Evolutionary conservation across 176 grass and related monocot species (phyloP).

Genomic region (Ensete ventricosum): DNA sequence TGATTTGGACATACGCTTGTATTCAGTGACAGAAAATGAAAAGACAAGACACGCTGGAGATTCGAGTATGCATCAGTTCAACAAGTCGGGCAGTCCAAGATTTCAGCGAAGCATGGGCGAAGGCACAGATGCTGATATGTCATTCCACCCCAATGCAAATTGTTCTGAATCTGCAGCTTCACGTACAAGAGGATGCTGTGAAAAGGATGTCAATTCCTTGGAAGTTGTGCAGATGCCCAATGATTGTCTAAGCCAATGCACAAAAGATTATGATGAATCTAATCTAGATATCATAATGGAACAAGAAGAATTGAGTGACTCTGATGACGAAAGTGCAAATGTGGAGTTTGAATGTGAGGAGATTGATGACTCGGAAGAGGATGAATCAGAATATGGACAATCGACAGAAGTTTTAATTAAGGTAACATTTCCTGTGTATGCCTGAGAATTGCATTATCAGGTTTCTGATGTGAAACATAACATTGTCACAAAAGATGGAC

Average conservation of each 20-base stretch:
- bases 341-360: slow-evolving; percentile 51
- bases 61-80: slow-evolving; percentile 7
- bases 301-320: slow-evolving; percentile 93
- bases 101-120: slow-evolving; percentile 3
- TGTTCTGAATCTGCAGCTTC: slow-evolving; percentile 8
- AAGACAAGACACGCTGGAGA: slow-evolving; percentile 8
- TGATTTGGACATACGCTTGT: slow-evolving; percentile 70
- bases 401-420: background rate
- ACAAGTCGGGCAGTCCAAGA: slow-evolving; percentile 5
- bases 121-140: slow-evolving; percentile 20
- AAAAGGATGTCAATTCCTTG: slow-evolving; percentile 22
- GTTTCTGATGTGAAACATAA: background rate
- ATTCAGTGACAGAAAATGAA: slow-evolving; percentile 31
- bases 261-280: slow-evolving; percentile 49
- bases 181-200: slow-evolving; percentile 20
- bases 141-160: slow-evolving; percentile 9
- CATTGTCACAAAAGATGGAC: no score
- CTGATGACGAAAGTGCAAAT: slow-evolving; percentile 60
- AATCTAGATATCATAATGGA: slow-evolving; percentile 83
- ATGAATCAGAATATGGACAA: background rate
- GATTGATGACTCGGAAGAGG: slow-evolving; percentile 10
- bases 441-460: background rate
- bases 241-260: slow-evolving; percentile 26
- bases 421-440: slow-evolving; percentile 2
- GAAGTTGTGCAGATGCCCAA: slow-evolving; percentile 25